Base-by-base conservation (phyloP, 139 green algal genomes). In the Coccomyxa sp. region DNA sequence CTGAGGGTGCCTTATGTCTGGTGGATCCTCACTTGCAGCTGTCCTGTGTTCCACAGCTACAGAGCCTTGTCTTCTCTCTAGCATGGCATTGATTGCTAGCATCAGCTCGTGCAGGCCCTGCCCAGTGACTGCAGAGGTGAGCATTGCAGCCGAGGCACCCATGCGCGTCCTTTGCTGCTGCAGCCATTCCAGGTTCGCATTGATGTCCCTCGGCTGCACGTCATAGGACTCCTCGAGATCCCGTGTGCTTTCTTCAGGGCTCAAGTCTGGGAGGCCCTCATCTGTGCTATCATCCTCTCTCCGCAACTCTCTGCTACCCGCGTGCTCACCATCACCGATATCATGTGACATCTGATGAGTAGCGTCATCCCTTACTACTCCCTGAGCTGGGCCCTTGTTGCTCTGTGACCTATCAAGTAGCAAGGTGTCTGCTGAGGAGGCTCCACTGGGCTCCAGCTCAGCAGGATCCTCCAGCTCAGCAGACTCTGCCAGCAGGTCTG, bases 401-500 rank as follows among this genome's bases (percentile, higher is more conserved):
- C 8, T 40, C 24, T 44, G 18, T 29, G 10, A n/a, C 33, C 10
- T 78, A 31, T 3, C 14, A 16, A 29, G 40, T 9, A 40, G 7
- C 27, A 29, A 64, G 33, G 37, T 29, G 77, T 10, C n/a, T 31
- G n/a, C 35, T 6, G 33, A 7, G 7, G 24, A 36, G n/a, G 64
- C 7, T 31, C 24, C 64, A 22, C 29, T 71, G 64, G 64, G 64
- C n/a, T 33, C 16, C 27, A 12, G 16, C 8, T 34, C 27, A 70
- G 58, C 8, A 22, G 24, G 27, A 33, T 12, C 22, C 64, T 10
- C 64, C n/a, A 16, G 64, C 64, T 7, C 24, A 34, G 64, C 2
- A 29, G 50, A 3, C 50, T 10, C 55, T 34, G 18, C 39, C 44
- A 89, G 70, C 58, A 81, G 68, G 73, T 90, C 86, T 2, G 38